These are phyloP conservation scores for Fusarium sp. DNA, from an alignment of 2,329 filamentous ascomycete species.

Conservation along the genomic window DNA sequence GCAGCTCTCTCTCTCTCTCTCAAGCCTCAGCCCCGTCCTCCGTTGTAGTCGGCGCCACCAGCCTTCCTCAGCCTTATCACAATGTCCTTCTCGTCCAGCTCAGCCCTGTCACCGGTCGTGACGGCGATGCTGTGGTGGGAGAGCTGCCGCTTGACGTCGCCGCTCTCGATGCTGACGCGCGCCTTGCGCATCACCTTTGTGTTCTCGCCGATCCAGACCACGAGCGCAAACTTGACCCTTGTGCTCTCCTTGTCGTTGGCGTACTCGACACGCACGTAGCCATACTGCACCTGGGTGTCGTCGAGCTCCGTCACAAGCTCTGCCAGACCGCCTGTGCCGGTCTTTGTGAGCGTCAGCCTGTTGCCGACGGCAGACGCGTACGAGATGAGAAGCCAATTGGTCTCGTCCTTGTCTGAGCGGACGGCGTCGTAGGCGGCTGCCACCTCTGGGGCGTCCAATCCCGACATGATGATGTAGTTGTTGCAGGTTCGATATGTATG, in stretches of 20 bases:
- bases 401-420: constrained; percentile 70
- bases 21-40: constrained; percentile 61
- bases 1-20: too few species aligned
- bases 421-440: constrained; percentile 72
- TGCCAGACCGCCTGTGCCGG: constrained; percentile 67
- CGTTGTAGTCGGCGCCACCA: constrained; percentile 77
- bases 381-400: constrained; percentile 74
- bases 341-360: constrained; percentile 63
- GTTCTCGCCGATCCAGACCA: constrained; percentile 73
- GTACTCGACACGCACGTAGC: constrained; percentile 72
- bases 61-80: constrained; percentile 69
- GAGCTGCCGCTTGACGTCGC: constrained; percentile 70
- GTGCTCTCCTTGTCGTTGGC: constrained; percentile 76
- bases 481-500: not conserved
- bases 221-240: constrained; percentile 72
- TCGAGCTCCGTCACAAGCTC: constrained; percentile 67
- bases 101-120: constrained; percentile 66
- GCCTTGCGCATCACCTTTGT: constrained; percentile 76
- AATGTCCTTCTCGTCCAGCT: constrained; percentile 69
- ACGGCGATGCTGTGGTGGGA: constrained; percentile 72
- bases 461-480: constrained; percentile 59
- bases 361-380: constrained; percentile 65
- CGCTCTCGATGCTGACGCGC: constrained; percentile 72
- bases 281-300: constrained; percentile 70
- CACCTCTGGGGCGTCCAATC: constrained; percentile 66